Percentiles rank a stretch among this genome's conserved stretches.
These are phyloP conservation scores for Acacia melanoxylon DNA, from an alignment of 306 rosid species.

Conservation along the genomic window DNA sequence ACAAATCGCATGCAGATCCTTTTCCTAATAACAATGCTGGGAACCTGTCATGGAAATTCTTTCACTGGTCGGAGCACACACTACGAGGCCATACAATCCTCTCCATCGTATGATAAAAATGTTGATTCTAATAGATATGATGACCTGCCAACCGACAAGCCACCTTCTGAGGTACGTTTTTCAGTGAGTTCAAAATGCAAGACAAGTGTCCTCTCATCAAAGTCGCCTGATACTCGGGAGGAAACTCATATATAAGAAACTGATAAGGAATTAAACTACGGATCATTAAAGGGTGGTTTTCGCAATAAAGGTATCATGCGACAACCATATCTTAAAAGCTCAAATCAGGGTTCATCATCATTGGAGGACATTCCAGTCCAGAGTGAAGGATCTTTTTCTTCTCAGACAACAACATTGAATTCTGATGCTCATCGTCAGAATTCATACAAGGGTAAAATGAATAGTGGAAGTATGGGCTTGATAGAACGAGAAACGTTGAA, in stretches of 20 bases:
- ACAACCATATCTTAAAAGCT: slow-evolving; percentile 49
- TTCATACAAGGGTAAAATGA: slow-evolving; percentile 34
- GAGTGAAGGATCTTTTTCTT: slow-evolving; percentile 45
- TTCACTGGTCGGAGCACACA: slow-evolving; percentile 39
- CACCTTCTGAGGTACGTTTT: slow-evolving; percentile 38
- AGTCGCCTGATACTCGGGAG: slow-evolving; percentile 31
- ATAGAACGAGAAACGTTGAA: slow-evolving; percentile 28
- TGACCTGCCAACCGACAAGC: slow-evolving; percentile 30
- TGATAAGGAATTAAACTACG: slow-evolving; percentile 54
- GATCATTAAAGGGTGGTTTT: slow-evolving; percentile 76
- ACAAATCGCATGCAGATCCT: slow-evolving; percentile 42
- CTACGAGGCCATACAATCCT: slow-evolving; percentile 44
- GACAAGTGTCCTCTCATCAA: slow-evolving; percentile 21
- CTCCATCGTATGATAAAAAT: slow-evolving; percentile 41
- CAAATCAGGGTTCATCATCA: slow-evolving; percentile 35
- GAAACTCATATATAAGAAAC: slow-evolving; percentile 44
- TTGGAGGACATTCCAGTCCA: slow-evolving; percentile 34
- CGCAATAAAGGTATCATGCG: slow-evolving; percentile 62
- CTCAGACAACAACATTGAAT: slow-evolving; percentile 39
- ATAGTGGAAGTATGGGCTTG: slow-evolving; percentile 28
- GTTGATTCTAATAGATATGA: slow-evolving; percentile 35
- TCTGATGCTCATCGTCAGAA: slow-evolving; percentile 46
- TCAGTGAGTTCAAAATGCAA: slow-evolving; percentile 24
- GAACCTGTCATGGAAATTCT: slow-evolving; percentile 43
- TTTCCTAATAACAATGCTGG: slow-evolving; percentile 44